Conservation (phyloP, 73 alveolate genomes). For the Paramecium tetraurelia region DNA sequence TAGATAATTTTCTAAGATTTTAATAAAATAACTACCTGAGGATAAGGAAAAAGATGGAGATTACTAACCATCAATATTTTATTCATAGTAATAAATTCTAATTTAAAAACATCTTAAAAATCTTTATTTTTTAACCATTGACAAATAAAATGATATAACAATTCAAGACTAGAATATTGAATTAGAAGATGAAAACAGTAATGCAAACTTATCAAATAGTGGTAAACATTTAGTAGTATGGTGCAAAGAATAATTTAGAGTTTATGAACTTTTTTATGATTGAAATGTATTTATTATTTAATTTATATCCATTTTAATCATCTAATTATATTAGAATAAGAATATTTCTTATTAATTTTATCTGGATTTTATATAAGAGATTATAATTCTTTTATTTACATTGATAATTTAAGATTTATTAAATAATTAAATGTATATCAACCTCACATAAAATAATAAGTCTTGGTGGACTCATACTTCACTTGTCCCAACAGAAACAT, state of each 20-base stretch:
- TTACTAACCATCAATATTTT: background rate
- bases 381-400: background rate
- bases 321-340: background rate
- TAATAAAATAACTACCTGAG: background rate
- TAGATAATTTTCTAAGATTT: background rate
- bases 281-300: background rate
- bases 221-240: background rate
- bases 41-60: background rate
- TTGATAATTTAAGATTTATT: background rate
- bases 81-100: background rate
- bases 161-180: background rate
- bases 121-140: background rate
- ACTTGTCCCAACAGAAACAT: constrained; percentile 36
- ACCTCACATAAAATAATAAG: constrained; percentile 30
- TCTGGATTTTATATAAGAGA: background rate
- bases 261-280: background rate
- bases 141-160: background rate
- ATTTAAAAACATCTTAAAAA: background rate
- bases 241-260: background rate
- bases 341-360: background rate
- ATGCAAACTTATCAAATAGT: background rate
- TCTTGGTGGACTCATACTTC: constrained; percentile 59
- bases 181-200: background rate
- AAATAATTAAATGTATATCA: constrained; percentile 20
- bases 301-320: no score